These are phyloP conservation scores for Laetiporus sulphureus DNA, from an alignment of 1,284 basidiomycete species.

Conservation along the genomic window DNA sequence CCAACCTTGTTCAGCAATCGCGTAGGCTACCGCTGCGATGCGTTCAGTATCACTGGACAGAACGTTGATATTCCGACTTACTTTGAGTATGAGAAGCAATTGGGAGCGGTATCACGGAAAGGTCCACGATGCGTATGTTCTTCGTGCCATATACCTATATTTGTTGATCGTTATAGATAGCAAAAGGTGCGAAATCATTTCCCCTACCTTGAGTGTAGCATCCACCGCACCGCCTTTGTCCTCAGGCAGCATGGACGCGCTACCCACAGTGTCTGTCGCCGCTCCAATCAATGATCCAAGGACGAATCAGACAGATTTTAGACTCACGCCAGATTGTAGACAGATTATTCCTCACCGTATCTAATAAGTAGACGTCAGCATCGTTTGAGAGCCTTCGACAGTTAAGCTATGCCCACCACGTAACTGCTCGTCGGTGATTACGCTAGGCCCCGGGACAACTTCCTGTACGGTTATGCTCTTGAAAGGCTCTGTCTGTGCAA, in stretches of 20 bases:
- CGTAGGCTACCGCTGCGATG: neutral
- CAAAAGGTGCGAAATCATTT: too few relatives aligned
- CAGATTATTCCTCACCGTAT: neutral
- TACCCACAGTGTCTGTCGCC: conserved; percentile 9
- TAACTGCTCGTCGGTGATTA: conserved; percentile 7
- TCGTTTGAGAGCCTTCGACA: too few relatives aligned
- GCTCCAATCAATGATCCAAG: neutral
- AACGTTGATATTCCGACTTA: too few relatives aligned
- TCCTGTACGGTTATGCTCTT: neutral
- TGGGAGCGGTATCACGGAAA: conserved; percentile 19
- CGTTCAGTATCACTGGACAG: neutral
- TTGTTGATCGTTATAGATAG: neutral
- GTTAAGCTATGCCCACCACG: too few relatives aligned
- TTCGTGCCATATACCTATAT: conserved; percentile 24
- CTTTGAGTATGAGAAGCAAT: conserved; percentile 15
- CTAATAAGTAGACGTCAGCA: too few relatives aligned
- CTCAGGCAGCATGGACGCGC: conserved; percentile 40
- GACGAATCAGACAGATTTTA: neutral
- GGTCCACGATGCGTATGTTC: conserved; percentile 29
- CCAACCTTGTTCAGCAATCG: neutral
- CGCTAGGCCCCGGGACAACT: conserved; percentile 4
- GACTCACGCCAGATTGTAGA: neutral
- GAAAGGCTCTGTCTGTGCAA: conserved; percentile 20
- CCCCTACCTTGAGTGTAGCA: conserved; percentile 30
- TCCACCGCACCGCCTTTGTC: conserved; percentile 46